These are phyloP conservation scores for Microcyclospora tardicrescens DNA, from an alignment of 2,329 filamentous ascomycete species.

Conservation along the genomic window DNA sequence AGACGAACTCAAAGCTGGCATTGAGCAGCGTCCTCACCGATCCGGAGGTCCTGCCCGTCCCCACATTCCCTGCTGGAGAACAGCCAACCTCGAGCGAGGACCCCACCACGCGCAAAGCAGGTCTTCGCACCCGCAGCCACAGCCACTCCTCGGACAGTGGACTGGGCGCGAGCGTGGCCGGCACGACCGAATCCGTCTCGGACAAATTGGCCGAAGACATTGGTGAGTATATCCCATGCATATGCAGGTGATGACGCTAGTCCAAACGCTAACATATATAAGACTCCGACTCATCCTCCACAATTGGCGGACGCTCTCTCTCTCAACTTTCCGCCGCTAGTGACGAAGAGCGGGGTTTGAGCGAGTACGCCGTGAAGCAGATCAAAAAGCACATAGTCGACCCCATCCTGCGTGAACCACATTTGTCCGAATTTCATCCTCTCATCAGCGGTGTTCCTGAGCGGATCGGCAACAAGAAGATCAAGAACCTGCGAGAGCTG, in stretches of 20 bases:
- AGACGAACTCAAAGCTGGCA: conserved; percentile 22
- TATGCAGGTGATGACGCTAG: too few species aligned
- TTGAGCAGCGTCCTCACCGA: conserved; percentile 32
- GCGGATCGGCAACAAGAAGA: conserved; percentile 71
- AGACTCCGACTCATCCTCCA: not conserved
- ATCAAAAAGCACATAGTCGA: conserved; percentile 68
- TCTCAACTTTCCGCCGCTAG: conserved; percentile 24
- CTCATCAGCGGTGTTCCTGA: conserved; percentile 66
- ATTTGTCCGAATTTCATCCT: conserved; percentile 66
- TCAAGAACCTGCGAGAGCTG: conserved; percentile 81
- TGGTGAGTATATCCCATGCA: conserved; percentile 9
- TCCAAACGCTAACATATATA: not conserved
- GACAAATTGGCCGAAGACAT: conserved; percentile 13
- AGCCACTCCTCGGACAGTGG: conserved; percentile 77
- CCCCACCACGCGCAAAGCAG: conserved; percentile 12
- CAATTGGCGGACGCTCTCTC: conserved; percentile 26
- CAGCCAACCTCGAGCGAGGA: conserved; percentile 15
- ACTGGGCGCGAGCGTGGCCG: conserved; percentile 63
- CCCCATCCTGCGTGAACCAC: conserved; percentile 61
- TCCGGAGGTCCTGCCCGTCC: conserved; percentile 37
- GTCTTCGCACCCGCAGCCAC: conserved; percentile 26
- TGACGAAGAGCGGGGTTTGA: conserved; percentile 42
- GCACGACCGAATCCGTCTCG: conserved; percentile 12
- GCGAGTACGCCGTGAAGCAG: conserved; percentile 56
- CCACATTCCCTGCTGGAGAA: conserved; percentile 29